Base-by-base conservation (phyloP, 2,329 filamentous ascomycete species). In the Sclerotinia minor region DNA sequence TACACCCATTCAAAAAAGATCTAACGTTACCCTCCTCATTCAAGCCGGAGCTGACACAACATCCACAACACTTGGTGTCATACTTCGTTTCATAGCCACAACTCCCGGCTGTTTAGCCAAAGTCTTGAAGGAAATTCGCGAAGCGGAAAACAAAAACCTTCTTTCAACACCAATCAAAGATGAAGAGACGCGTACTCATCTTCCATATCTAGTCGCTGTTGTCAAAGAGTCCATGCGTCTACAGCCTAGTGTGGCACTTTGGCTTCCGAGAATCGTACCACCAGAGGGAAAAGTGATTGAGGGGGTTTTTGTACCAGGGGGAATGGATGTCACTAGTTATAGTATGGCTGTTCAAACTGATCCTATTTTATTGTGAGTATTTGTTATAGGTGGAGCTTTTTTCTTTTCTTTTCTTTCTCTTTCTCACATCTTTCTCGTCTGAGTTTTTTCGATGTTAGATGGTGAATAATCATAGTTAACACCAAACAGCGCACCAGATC, bases 321-420 rank as follows among this genome's bases (percentile, higher is more conserved):
- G 76, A 0, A 73, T 71, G 1, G 76, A 80, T n/a, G 74, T 88
- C 17, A 84, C 83, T 0, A 79, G 83, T 45, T 85, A 86, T 64
- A 83, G 82, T 2, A 85, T 84, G 79, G 83, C 84, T 2, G 72
- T 87, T 65, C 83, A 85, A 60, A 78, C 84, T 0, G 82, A 85
- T 69, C 77, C 74, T 52, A 75, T 75, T 0, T 77, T 82, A 0
- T 87, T 85, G 59, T 61, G 24, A 50, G 58, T 26, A 2, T 38
- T 2, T 2, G 21, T 13, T 35, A 17, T 15, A 15, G 19, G 5
- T 55, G 2, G 5, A 19, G 13, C n/a, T 11, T 38, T 32, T 55
- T 1, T 1, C 0, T 2, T 55, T 2, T 35, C 19, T 7, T 1
- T 0, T 21, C 11, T 17, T 2, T 35, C 35, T 35, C 35, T 35